These are phyloP conservation scores for Albizia julibrissin DNA, from an alignment of 306 rosid genomes.

Conservation along the genomic window DNA sequence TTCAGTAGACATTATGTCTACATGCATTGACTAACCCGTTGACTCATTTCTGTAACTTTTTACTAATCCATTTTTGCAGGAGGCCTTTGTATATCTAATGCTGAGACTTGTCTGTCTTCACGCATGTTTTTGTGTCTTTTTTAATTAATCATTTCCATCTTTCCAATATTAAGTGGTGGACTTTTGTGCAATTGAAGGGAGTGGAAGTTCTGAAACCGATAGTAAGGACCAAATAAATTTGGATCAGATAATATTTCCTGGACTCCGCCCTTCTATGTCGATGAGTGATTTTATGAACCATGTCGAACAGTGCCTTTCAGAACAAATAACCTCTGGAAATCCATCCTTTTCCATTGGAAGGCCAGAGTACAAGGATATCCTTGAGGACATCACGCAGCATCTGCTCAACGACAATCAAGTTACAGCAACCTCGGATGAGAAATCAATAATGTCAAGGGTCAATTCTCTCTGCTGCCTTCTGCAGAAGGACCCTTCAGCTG, in stretches of 20 bases:
- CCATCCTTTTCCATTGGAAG: conserved; percentile 47
- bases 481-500: conserved; percentile 67
- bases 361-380: conserved; percentile 55
- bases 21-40: background rate
- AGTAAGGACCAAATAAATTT: conserved; percentile 49
- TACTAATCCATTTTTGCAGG: background rate
- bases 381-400: conserved; percentile 72
- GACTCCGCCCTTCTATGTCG: conserved; percentile 74
- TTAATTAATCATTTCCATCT: conserved; percentile 27
- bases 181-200: conserved; percentile 56
- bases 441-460: conserved; percentile 87
- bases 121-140: background rate
- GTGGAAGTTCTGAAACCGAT: conserved; percentile 60
- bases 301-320: conserved; percentile 70
- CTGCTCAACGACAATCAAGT: conserved; percentile 73
- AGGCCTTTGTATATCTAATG: background rate
- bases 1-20: background rate
- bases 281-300: conserved; percentile 74
- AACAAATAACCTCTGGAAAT: conserved; percentile 62
- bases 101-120: background rate
- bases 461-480: conserved; percentile 81
- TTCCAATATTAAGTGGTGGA: conserved; percentile 45
- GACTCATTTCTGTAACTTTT: background rate
- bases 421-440: conserved; percentile 67
- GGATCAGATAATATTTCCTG: conserved; percentile 72